Evolutionary conservation across 2,329 filamentous ascomycete species (phyloP).

Genomic region (Coccinonectria pachysandricola): DNA sequence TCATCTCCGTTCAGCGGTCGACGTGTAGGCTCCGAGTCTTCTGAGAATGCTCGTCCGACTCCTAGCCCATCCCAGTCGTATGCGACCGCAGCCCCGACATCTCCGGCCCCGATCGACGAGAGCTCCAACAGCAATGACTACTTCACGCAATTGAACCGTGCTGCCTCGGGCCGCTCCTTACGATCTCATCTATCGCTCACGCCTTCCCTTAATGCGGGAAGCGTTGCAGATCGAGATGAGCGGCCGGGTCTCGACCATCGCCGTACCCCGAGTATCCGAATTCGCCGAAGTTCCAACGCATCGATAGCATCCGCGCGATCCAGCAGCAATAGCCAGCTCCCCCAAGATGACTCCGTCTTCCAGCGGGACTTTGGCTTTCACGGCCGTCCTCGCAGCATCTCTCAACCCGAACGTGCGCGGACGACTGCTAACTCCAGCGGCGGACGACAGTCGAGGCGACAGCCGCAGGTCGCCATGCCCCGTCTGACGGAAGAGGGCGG

Average conservation of each 20-base stretch:
- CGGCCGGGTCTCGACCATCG: not conserved
- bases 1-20: no score
- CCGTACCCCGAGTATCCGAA: not conserved
- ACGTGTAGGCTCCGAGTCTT: no score
- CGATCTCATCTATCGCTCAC: not conserved
- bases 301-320: not conserved
- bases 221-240: not conserved
- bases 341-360: not conserved
- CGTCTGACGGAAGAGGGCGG: constrained; percentile 30
- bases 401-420: constrained; percentile 22
- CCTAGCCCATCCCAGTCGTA: no score
- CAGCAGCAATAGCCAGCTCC: not conserved
- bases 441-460: constrained; percentile 20
- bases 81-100: not conserved
- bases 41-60: no score
- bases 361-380: not conserved
- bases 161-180: not conserved
- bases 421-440: constrained; percentile 10
- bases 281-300: not conserved
- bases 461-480: constrained; percentile 26
- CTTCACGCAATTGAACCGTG: not conserved
- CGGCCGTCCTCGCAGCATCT: constrained; percentile 25
- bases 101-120: not conserved
- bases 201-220: not conserved
- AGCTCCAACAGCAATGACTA: not conserved